phyloP scores from a whole-genome alignment of 768 basidiomycete genomes.

The Leccinum rimulosum region DNA sequence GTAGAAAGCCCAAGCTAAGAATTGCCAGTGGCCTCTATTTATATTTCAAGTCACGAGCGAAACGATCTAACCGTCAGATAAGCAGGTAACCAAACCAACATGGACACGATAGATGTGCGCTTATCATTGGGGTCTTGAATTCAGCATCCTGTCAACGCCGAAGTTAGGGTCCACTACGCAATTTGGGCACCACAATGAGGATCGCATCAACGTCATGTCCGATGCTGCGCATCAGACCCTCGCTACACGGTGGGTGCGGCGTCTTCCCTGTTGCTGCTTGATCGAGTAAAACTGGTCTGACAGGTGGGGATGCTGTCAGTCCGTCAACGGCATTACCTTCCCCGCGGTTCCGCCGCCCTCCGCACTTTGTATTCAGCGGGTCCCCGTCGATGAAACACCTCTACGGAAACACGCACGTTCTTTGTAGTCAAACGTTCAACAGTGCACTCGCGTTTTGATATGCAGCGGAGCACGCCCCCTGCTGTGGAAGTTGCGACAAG shows the following conservation, averaged over 20 bases:
- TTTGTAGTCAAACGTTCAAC: not conserved
- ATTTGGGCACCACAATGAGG: not conserved
- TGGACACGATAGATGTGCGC: not conserved
- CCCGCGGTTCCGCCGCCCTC: not conserved
- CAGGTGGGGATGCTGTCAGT: not conserved
- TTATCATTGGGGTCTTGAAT: not conserved
- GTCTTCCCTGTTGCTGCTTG: not conserved
- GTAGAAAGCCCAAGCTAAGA: too few relatives aligned
- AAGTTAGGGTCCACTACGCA: not conserved
- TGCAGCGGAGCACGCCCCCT: too few relatives aligned
- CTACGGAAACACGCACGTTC: not conserved
- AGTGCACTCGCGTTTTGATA: too few relatives aligned
- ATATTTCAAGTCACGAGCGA: not conserved
- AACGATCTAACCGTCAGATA: not conserved
- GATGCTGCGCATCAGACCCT: not conserved
- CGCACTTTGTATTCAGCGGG: not conserved
- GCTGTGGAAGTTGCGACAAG: not conserved
- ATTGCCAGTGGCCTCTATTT: not conserved
- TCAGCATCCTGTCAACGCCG: not conserved
- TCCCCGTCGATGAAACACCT: not conserved
- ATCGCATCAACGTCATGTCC: not conserved
- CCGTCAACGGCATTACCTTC: not conserved
- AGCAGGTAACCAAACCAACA: not conserved
- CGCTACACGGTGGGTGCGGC: not conserved
- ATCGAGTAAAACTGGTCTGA: not conserved